Conservation (phyloP, 768 basidiomycete species). For the Sporobolomyces roseus region DNA sequence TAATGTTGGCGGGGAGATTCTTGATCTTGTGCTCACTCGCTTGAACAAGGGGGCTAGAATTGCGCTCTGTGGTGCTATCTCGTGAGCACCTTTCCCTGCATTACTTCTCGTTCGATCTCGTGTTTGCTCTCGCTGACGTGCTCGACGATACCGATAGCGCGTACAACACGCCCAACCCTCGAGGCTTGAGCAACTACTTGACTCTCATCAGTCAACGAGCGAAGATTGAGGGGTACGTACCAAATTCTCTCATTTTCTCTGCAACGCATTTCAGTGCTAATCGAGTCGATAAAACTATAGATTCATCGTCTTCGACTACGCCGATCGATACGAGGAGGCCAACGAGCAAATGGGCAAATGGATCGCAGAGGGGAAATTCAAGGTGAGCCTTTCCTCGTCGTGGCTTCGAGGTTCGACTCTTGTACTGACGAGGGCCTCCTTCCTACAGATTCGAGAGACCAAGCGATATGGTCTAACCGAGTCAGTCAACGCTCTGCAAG, state of each 20-base stretch:
- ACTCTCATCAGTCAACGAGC: constrained; percentile 73
- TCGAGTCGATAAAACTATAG: background rate
- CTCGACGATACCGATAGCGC: background rate
- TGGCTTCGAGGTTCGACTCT: too few relatives aligned
- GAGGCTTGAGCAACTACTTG: constrained; percentile 55
- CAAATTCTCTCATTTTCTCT: background rate
- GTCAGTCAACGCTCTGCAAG: constrained; percentile 58
- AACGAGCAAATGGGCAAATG: constrained; percentile 44
- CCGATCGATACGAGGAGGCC: constrained; percentile 59
- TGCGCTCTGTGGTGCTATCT: constrained; percentile 77
- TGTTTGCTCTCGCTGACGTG: background rate
- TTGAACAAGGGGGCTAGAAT: constrained; percentile 75
- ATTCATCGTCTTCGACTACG: constrained; percentile 67
- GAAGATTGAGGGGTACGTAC: constrained; percentile 66
- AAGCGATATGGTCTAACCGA: constrained; percentile 60
- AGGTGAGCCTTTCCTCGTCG: too few relatives aligned
- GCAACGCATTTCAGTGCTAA: background rate
- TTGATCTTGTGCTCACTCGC: constrained; percentile 70
- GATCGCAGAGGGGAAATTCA: constrained; percentile 70
- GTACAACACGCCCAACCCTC: constrained; percentile 60
- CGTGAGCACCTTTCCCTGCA: constrained; percentile 56
- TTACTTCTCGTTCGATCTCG: background rate
- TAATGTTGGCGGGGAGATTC: constrained; percentile 61
- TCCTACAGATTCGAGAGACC: constrained; percentile 56
- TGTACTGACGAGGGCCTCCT: too few relatives aligned